These are phyloP conservation scores for Dioszegia crocea DNA, from an alignment of 768 basidiomycete genomes.

Conservation along the genomic window DNA sequence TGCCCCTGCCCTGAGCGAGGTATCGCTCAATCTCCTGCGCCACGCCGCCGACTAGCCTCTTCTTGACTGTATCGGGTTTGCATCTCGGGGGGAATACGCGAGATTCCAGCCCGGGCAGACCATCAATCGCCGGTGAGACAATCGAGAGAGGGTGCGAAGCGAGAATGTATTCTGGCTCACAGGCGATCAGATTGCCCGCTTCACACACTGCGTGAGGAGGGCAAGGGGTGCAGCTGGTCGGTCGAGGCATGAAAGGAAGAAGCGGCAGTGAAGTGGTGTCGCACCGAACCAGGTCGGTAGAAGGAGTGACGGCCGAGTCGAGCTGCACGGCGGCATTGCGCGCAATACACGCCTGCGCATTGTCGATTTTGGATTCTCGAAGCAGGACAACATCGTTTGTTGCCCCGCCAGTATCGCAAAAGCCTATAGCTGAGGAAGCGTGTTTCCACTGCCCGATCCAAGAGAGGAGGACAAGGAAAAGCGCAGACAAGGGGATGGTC, in stretches of 20 bases:
- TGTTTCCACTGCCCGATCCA: conserved; percentile 34
- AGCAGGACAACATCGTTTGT: conserved; percentile 40
- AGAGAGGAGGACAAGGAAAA: conserved; percentile 32
- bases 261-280: conserved; percentile 44
- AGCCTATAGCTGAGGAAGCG: conserved; percentile 44
- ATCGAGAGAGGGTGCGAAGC: conserved; percentile 22
- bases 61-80: conserved; percentile 50
- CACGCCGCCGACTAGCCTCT: conserved; percentile 45
- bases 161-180: conserved; percentile 49
- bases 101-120: conserved; percentile 41
- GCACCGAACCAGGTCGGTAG: conserved; percentile 24
- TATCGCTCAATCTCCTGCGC: conserved; percentile 40
- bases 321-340: conserved; percentile 17
- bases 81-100: conserved; percentile 48
- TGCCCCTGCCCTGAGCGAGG: conserved; percentile 42
- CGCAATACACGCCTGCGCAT: conserved; percentile 29
- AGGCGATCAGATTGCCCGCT: conserved; percentile 42
- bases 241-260: conserved; percentile 38
- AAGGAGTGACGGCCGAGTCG: conserved; percentile 15
- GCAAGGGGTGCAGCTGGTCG: conserved; percentile 49
- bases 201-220: conserved; percentile 50
- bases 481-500: conserved; percentile 28
- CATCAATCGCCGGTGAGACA: conserved; percentile 19
- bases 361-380: conserved; percentile 25
- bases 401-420: conserved; percentile 46